Evolutionary conservation across 495 filamentous ascomycete genomes (phyloP).

Genomic region (Amphirosellinia nigrospora): DNA sequence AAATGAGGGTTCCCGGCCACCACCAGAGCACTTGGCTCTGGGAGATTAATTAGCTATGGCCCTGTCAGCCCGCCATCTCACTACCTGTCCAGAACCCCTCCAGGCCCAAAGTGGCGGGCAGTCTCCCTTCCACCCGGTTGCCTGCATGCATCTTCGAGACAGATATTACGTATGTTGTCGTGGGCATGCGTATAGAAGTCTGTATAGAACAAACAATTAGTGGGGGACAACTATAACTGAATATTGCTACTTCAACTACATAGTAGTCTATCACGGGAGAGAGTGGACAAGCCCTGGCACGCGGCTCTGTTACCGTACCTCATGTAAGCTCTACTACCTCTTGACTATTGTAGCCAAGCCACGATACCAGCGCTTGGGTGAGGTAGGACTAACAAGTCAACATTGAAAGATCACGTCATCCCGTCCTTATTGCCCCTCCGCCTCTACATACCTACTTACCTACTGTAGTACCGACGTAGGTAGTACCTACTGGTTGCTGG

Average conservation of each 20-base stretch:
- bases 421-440: neutral
- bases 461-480: neutral
- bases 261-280: neutral
- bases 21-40: neutral
- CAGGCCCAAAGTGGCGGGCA: conserved; percentile 3
- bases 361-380: too few relatives aligned
- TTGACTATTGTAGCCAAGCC: too few relatives aligned
- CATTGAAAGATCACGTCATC: conserved; percentile 14
- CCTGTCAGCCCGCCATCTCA: neutral
- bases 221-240: neutral
- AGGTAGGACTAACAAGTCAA: conserved; percentile 5
- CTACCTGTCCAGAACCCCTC: neutral
- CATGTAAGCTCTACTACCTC: neutral
- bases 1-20: conserved; percentile 1
- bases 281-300: neutral
- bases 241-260: neutral
- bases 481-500: neutral
- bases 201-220: neutral
- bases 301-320: neutral
- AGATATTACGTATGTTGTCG: neutral
- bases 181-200: too few relatives aligned
- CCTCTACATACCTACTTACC: neutral
- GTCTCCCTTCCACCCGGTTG: neutral
- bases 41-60: neutral
- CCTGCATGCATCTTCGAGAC: neutral